Evolutionary conservation across 441 rosid species (phyloP).

Genomic region (Adansonia gregorii): DNA sequence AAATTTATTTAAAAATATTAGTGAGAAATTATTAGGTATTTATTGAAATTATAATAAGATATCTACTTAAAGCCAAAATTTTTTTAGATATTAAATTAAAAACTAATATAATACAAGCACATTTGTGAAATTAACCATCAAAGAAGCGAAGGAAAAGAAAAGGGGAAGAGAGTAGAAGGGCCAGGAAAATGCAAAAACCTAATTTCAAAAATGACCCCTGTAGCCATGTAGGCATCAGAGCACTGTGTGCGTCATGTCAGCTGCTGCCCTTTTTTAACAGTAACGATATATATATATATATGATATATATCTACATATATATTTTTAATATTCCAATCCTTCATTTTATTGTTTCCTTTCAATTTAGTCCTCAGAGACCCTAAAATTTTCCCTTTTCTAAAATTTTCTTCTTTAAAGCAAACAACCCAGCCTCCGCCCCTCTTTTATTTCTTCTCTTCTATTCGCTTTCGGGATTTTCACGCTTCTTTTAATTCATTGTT

Average conservation of each 20-base stretch:
- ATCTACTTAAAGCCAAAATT: no score
- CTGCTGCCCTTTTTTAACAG: neutral
- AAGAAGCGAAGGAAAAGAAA: neutral
- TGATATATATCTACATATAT: neutral
- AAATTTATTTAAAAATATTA: no score
- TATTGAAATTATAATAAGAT: no score
- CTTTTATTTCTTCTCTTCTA: neutral
- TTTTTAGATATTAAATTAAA: no score
- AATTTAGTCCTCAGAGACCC: conserved; percentile 7
- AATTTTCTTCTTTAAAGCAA: conserved; percentile 19
- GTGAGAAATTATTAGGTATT: no score
- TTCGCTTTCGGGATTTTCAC: conserved; percentile 49
- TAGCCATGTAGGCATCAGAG: neutral
- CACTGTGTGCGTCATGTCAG: conserved; percentile 20
- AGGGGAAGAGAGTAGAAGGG: conserved; percentile 12
- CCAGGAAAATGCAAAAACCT: neutral
- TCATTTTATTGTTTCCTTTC: neutral
- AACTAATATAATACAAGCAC: neutral
- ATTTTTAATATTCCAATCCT: neutral
- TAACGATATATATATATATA: neutral
- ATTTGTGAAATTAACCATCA: neutral
- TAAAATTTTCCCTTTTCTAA: neutral
- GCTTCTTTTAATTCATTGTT: conserved; percentile 19
- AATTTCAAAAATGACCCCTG: conserved; percentile 12
- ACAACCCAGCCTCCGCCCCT: conserved; percentile 11